phyloP scores from a whole-genome alignment of 805 yeast species.

The Sungouiozyma intestinalis region DNA sequence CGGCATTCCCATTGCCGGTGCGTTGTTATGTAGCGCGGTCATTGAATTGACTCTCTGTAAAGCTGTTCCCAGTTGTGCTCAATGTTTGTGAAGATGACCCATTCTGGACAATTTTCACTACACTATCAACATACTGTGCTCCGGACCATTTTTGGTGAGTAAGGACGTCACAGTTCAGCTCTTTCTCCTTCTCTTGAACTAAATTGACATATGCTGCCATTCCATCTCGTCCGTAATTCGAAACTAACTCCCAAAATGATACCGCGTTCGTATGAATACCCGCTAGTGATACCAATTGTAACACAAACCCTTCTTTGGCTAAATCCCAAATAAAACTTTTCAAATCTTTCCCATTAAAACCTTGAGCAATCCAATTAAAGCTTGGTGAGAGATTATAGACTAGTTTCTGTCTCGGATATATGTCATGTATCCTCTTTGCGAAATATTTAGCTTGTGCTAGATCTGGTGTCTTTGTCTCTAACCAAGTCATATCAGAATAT shows the following conservation, averaged over 20 bases:
- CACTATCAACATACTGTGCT: slow-evolving; percentile 41
- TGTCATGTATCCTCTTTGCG: slow-evolving; percentile 36
- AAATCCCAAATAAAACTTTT: slow-evolving; percentile 42
- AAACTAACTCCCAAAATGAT: slow-evolving; percentile 41
- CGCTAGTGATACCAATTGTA: slow-evolving; percentile 51
- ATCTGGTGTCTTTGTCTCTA: slow-evolving; percentile 52
- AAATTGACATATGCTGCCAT: slow-evolving; percentile 49
- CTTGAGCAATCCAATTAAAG: slow-evolving; percentile 51
- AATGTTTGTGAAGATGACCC: slow-evolving; percentile 35
- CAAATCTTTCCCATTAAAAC: slow-evolving; percentile 38
- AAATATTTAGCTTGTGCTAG: slow-evolving; percentile 39
- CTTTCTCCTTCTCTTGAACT: slow-evolving; percentile 40
- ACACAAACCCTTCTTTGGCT: slow-evolving; percentile 45
- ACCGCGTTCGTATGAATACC: slow-evolving; percentile 47
- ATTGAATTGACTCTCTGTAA: slow-evolving; percentile 33
- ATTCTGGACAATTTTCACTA: slow-evolving; percentile 33
- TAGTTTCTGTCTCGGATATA: slow-evolving; percentile 42
- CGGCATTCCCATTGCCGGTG: too few relatives aligned
- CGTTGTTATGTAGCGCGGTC: too few relatives aligned
- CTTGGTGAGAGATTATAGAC: slow-evolving; percentile 54
- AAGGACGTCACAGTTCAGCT: slow-evolving; percentile 38
- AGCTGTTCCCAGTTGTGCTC: slow-evolving; percentile 34
- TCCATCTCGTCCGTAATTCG: slow-evolving; percentile 40
- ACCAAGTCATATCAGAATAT: slow-evolving; percentile 50
- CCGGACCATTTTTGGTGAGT: slow-evolving; percentile 59